These are phyloP conservation scores for Selaginella moellendorffii DNA, from an alignment of 75 land plant species.

Conservation along the genomic window DNA sequence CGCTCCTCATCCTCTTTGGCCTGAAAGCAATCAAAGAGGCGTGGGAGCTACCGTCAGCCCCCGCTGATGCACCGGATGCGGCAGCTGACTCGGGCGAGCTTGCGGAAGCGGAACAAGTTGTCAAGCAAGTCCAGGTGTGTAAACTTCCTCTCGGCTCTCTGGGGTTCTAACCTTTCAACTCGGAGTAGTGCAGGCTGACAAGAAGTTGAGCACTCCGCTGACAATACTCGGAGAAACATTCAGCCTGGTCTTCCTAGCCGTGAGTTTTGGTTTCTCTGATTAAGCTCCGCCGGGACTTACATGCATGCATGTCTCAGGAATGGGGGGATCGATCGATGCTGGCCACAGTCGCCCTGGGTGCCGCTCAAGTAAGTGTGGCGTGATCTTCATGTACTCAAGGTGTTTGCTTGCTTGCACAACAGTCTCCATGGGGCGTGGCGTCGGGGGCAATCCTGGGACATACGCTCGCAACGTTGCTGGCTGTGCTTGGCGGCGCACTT, in stretches of 20 bases:
- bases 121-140: slow-evolving; percentile 57
- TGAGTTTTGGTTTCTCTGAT: slow-evolving; percentile 24
- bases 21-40: slow-evolving; percentile 82
- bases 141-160: not conserved
- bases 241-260: slow-evolving; percentile 91
- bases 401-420: slow-evolving; percentile 10
- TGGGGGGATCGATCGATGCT: slow-evolving; percentile 99
- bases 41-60: slow-evolving; percentile 60
- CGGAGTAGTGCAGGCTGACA: slow-evolving; percentile 47
- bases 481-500: slow-evolving; percentile 86
- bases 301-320: slow-evolving; percentile 41
- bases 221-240: slow-evolving; percentile 83
- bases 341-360: slow-evolving; percentile 94
- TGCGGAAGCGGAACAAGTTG: slow-evolving; percentile 93
- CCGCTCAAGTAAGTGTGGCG: slow-evolving; percentile 64
- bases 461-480: slow-evolving; percentile 68
- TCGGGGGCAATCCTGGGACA: slow-evolving; percentile 94
- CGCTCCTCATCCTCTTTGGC: slow-evolving; percentile 83
- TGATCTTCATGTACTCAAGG: not conserved
- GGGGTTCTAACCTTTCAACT: slow-evolving; percentile 3
- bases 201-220: slow-evolving; percentile 49
- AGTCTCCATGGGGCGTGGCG: slow-evolving; percentile 98
- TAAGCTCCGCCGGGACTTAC: not conserved
- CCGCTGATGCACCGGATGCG: slow-evolving; percentile 23
- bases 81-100: slow-evolving; percentile 55